A percentile compares a stretch with the other conserved stretches of the same genome.
These are phyloP conservation scores for Boletus rubroflammeus DNA, from an alignment of 768 basidiomycete species.

Conservation along the genomic window DNA sequence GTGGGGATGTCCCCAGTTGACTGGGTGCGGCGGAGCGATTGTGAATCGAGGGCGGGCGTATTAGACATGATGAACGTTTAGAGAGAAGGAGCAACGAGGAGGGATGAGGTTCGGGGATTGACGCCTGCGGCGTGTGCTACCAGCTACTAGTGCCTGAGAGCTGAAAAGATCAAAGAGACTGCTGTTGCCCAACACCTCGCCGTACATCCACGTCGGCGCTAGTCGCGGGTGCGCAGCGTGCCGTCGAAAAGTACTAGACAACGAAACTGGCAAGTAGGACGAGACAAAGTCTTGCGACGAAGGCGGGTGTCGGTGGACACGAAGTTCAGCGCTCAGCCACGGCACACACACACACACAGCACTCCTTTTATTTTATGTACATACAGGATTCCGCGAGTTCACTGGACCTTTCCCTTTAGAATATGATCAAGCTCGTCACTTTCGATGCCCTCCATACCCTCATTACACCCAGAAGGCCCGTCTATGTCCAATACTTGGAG, in stretches of 20 bases:
- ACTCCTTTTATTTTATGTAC: constrained; percentile 17
- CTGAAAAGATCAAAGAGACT: constrained; percentile 11
- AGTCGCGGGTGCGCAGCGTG: constrained; percentile 12
- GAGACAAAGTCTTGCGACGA: constrained; percentile 13
- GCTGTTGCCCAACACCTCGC: constrained; percentile 16
- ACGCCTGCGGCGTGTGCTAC: constrained; percentile 32
- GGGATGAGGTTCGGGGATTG: constrained; percentile 19
- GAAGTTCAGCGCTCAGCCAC: neutral
- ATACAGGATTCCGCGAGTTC: neutral
- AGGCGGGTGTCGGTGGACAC: no score
- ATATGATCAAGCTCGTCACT: constrained; percentile 62
- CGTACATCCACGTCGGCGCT: constrained; percentile 17
- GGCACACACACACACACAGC: neutral
- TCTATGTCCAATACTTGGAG: constrained; percentile 59
- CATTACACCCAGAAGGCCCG: constrained; percentile 61
- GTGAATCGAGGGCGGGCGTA: constrained; percentile 26
- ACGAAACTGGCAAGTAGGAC: constrained; percentile 2
- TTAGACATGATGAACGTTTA: constrained; percentile 29
- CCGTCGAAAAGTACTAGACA: constrained; percentile 3
- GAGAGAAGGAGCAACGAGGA: constrained; percentile 13
- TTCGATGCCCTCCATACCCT: constrained; percentile 81
- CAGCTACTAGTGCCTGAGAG: neutral
- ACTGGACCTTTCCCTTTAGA: neutral
- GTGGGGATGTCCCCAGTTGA: constrained; percentile 34
- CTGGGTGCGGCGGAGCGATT: constrained; percentile 34